Percentiles rank a stretch among this genome's conserved stretches.
Evolutionary conservation across 495 filamentous ascomycete genomes (phyloP).

Genomic region (Rhizodiscina lignyota): DNA sequence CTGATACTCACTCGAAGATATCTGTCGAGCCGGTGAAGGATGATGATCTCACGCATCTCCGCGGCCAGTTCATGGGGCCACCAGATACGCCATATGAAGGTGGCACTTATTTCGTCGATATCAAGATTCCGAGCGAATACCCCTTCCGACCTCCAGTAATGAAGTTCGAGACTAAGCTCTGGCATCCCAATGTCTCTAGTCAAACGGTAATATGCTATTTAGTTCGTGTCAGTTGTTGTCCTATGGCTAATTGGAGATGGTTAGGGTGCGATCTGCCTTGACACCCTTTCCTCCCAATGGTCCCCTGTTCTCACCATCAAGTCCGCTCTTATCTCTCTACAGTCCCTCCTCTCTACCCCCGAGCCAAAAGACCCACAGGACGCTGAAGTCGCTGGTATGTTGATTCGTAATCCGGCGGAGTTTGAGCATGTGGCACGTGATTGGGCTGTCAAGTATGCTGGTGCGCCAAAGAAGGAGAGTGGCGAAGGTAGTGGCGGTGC

Average conservation of each 20-base stretch:
- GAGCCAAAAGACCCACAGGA: constrained; percentile 97
- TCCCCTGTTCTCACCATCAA: constrained; percentile 93
- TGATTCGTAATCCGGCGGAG: constrained; percentile 57
- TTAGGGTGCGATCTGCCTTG: constrained; percentile 92
- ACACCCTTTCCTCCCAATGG: constrained; percentile 81
- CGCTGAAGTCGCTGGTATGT: constrained; percentile 85
- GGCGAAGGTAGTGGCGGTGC: constrained; percentile 33
- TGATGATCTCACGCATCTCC: constrained; percentile 69
- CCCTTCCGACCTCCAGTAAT: constrained; percentile 86
- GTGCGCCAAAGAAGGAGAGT: constrained; percentile 43
- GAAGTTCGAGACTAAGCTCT: constrained; percentile 89
- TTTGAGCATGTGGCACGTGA: constrained; percentile 75
- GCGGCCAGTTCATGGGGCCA: constrained; percentile 70
- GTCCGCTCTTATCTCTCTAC: constrained; percentile 79
- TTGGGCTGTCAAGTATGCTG: constrained; percentile 76
- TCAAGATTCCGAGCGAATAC: constrained; percentile 76
- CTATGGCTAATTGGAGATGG: constrained; percentile 1
- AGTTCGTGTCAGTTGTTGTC: neutral
- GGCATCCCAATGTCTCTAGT: constrained; percentile 95
- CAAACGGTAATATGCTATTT: constrained; percentile 47
- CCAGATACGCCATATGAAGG: constrained; percentile 91
- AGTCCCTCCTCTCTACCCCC: constrained; percentile 80
- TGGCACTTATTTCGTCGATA: constrained; percentile 67
- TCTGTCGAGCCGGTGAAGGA: constrained; percentile 40
- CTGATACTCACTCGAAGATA: constrained; percentile 61